Conservation (phyloP, 768 basidiomycete species). For the Boletus reticuloceps region DNA sequence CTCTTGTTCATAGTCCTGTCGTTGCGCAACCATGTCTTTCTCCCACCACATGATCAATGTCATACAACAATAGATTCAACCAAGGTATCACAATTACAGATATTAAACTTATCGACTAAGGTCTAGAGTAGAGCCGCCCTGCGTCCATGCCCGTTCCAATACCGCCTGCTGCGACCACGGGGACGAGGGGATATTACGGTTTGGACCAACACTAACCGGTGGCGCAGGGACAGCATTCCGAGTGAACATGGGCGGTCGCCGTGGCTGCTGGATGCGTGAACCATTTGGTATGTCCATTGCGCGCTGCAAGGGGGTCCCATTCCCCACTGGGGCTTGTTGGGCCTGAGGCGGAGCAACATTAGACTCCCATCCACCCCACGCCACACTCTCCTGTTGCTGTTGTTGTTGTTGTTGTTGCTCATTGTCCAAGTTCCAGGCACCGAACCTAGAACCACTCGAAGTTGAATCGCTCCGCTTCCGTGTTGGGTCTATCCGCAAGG, state of each 20-base stretch:
- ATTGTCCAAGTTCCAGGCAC: slow-evolving; percentile 30
- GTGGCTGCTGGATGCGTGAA: slow-evolving; percentile 51
- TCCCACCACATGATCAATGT: too few species aligned
- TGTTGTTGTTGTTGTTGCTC: slow-evolving; percentile 25
- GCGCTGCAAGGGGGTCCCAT: slow-evolving; percentile 40
- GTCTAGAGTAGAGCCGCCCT: slow-evolving; percentile 38
- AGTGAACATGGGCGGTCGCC: slow-evolving; percentile 58
- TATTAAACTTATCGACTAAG: slow-evolving; percentile 33
- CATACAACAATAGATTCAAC: slow-evolving; percentile 15
- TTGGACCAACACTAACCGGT: slow-evolving; percentile 32
- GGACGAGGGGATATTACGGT: slow-evolving; percentile 39
- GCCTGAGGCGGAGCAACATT: slow-evolving; percentile 29
- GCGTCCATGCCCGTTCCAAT: slow-evolving; percentile 46
- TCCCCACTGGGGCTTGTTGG: slow-evolving; percentile 24
- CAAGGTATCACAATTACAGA: slow-evolving; percentile 5
- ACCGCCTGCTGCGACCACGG: slow-evolving; percentile 39
- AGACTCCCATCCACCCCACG: slow-evolving; percentile 30
- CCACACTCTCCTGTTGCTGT: slow-evolving; percentile 20
- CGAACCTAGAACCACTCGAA: slow-evolving; percentile 20
- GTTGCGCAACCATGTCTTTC: slow-evolving; percentile 2
- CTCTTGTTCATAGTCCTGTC: neutral
- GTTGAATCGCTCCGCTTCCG: slow-evolving; percentile 29
- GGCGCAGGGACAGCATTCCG: slow-evolving; percentile 35
- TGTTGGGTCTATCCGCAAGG: slow-evolving; percentile 16
- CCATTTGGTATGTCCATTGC: slow-evolving; percentile 51